A percentile compares a stretch with the other conserved stretches of the same genome.
Evolutionary conservation across 208 protist genomes (phyloP).

Genomic region (Novymonas esmeraldas): DNA sequence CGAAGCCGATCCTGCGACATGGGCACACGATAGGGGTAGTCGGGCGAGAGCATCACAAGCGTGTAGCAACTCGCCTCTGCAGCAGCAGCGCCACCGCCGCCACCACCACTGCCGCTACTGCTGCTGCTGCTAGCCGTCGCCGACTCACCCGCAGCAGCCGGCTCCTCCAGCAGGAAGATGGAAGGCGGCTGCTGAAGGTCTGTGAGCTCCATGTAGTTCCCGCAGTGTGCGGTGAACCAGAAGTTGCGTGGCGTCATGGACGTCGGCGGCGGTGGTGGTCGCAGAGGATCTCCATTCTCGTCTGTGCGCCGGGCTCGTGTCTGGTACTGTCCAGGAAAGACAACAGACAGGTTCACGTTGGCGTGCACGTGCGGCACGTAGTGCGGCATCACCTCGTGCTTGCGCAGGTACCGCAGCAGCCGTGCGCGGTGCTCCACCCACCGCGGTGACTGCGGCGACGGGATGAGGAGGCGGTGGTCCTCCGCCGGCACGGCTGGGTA

Average conservation of each 20-base stretch:
- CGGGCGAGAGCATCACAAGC: constrained; percentile 85
- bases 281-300: constrained; percentile 55
- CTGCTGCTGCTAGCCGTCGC: neutral
- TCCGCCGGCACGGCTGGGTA: constrained; percentile 67
- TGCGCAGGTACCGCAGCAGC: constrained; percentile 70
- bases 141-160: constrained; percentile 1
- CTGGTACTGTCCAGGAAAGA: constrained; percentile 74
- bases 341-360: constrained; percentile 88
- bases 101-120: too few relatives aligned
- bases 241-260: constrained; percentile 75
- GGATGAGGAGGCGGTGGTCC: constrained; percentile 80
- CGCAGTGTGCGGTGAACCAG: constrained; percentile 91
- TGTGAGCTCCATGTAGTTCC: constrained; percentile 91
- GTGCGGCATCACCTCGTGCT: constrained; percentile 82
- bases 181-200: constrained; percentile 84
- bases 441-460: constrained; percentile 29
- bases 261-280: constrained; percentile 55
- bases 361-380: constrained; percentile 68
- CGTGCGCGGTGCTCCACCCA: constrained; percentile 66
- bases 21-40: constrained; percentile 86
- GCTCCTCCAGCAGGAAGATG: constrained; percentile 73
- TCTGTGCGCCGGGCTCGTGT: constrained; percentile 54
- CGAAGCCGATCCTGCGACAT: constrained; percentile 39
- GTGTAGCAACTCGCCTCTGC: constrained; percentile 54
- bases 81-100: too few relatives aligned